Evolutionary conservation across 1,284 basidiomycete species (phyloP).

Genomic region (Apiotrichum veenhuisii): DNA sequence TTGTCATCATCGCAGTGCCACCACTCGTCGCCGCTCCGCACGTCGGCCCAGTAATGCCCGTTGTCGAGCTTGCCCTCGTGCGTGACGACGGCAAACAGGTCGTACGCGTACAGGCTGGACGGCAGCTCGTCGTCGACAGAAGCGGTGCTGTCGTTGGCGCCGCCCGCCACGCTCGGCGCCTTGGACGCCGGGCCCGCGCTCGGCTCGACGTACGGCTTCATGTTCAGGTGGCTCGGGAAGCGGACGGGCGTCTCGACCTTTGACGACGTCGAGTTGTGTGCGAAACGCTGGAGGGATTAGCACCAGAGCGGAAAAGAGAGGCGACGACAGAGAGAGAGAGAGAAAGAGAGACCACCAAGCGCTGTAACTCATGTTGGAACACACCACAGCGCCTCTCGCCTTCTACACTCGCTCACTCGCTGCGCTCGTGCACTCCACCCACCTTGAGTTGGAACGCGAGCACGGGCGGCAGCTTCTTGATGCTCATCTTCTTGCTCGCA

Average conservation of each 20-base stretch:
- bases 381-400: too few species aligned
- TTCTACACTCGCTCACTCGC: too few species aligned
- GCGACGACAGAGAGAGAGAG: too few species aligned
- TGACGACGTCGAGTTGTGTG: constrained; percentile 72
- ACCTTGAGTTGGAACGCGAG: constrained; percentile 96
- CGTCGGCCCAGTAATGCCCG: constrained; percentile 68
- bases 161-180: constrained; percentile 12
- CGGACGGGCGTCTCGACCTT: constrained; percentile 83
- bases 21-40: constrained; percentile 60
- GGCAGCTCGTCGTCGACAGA: constrained; percentile 44
- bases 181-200: constrained; percentile 10
- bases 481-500: constrained; percentile 76
- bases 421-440: constrained; percentile 8
- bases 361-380: too few species aligned
- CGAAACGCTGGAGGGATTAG: constrained; percentile 95
- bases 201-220: constrained; percentile 71
- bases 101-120: constrained; percentile 76
- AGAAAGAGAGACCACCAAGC: too few species aligned
- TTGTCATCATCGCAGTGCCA: constrained; percentile 94
- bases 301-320: too few species aligned
- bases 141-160: background rate
- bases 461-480: constrained; percentile 81
- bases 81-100: constrained; percentile 88
- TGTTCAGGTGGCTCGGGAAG: constrained; percentile 79
- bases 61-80: constrained; percentile 94